Percentiles rank a stretch among this genome's conserved stretches.
These are phyloP conservation scores for Sungouiella blattae DNA, from an alignment of 805 yeast genomes.

Conservation along the genomic window DNA sequence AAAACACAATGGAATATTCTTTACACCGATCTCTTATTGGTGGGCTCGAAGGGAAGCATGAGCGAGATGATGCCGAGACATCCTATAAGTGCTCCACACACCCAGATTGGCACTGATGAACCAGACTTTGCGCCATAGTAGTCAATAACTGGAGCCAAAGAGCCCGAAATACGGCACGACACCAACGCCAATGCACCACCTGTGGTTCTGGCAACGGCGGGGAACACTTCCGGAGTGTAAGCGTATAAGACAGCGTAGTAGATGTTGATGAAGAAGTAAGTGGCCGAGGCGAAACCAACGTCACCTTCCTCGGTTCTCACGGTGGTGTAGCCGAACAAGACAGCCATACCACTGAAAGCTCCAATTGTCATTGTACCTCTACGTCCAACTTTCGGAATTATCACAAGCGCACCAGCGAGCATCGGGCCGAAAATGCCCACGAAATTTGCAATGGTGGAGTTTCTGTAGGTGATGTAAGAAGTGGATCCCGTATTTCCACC, in stretches of 20 bases:
- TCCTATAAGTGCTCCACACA: too few relatives aligned
- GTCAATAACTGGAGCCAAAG: conserved; percentile 33
- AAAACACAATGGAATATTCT: too few relatives aligned
- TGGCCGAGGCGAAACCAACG: conserved; percentile 16
- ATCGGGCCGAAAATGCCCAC: conserved; percentile 8
- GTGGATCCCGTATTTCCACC: too few relatives aligned
- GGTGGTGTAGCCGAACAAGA: conserved; percentile 19
- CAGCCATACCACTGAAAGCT: conserved; percentile 19
- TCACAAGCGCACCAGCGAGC: conserved; percentile 5
- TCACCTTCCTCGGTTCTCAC: conserved; percentile 16
- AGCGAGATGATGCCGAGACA: too few relatives aligned
- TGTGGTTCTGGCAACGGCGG: conserved; percentile 33
- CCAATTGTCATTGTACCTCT: conserved; percentile 49
- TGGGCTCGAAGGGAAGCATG: too few relatives aligned
- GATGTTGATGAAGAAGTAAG: conserved; percentile 18
- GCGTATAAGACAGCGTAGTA: conserved; percentile 32
- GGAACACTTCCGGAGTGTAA: conserved; percentile 35
- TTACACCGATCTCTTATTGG: too few relatives aligned
- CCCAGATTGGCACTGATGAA: too few relatives aligned
- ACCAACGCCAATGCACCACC: conserved; percentile 33
- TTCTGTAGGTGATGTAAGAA: too few relatives aligned
- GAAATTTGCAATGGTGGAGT: too few relatives aligned
- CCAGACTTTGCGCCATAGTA: too few relatives aligned
- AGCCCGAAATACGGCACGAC: conserved; percentile 28
- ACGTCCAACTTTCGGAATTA: conserved; percentile 42